A percentile compares a stretch with the other conserved stretches of the same genome.
These are phyloP conservation scores for Dactylellina haptotyla DNA, from an alignment of 2,329 filamentous ascomycete genomes.

Conservation along the genomic window DNA sequence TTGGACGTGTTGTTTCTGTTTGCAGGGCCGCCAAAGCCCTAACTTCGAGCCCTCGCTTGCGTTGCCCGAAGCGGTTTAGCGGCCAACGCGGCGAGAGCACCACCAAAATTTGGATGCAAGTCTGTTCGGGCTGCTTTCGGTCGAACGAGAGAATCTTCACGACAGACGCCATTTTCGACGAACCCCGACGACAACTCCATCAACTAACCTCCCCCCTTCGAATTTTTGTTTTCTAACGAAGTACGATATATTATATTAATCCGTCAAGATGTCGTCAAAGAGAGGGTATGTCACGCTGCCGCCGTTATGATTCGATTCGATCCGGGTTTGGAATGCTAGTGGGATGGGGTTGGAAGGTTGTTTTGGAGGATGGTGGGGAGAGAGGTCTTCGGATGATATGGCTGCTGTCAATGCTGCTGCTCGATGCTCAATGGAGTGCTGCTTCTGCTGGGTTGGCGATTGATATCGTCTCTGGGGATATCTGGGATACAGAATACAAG, in stretches of 20 bases:
- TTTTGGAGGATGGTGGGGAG: background rate
- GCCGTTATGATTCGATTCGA: background rate
- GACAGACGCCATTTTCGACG: slow-evolving; percentile 3
- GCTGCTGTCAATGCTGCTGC: background rate
- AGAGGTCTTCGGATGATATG: background rate
- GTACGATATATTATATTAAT: slow-evolving; percentile 30
- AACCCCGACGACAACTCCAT: slow-evolving; percentile 19
- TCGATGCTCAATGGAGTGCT: background rate
- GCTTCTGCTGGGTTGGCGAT: background rate
- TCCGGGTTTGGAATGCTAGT: background rate
- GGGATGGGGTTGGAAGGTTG: background rate
- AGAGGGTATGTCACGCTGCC: slow-evolving; percentile 44
- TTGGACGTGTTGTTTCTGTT: slow-evolving; percentile 10
- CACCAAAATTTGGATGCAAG: slow-evolving; percentile 27
- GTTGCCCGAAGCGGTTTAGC: slow-evolving; percentile 8
- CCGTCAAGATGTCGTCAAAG: slow-evolving; percentile 47
- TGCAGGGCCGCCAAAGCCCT: slow-evolving; percentile 23
- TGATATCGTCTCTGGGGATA: background rate
- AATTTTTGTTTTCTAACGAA: background rate
- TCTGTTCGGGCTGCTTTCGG: no score
- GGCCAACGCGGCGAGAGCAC: no score
- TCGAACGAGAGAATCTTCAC: no score
- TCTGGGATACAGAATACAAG: no score
- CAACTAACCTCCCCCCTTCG: background rate
- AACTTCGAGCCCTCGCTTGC: slow-evolving; percentile 51